Base-by-base conservation (phyloP, 441 rosid genomes). In the Sinapis alba region DNA sequence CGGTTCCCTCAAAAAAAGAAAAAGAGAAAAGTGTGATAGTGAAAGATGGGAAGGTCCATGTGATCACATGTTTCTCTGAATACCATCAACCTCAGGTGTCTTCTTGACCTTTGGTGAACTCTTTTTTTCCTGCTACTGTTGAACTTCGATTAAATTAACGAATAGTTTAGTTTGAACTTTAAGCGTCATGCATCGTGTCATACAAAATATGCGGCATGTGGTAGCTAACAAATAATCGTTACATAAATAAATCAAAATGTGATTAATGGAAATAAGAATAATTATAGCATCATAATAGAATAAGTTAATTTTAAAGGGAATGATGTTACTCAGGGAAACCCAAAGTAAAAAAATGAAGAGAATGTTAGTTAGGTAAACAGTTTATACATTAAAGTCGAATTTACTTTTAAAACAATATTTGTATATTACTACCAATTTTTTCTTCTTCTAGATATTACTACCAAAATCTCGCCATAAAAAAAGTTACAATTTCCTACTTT, bases 41-140 rank as follows among this genome's bases (percentile, higher is more conserved):
- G 78, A 83, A 83, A 80, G 83, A 81, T 76, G 89, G 83, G 65
- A 32, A 79, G 38, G 38, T 75, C 71, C 90, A 86, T 84, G 89
- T 83, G 87, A 82, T 77, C 93, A 88, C 90, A 85, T 86, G 90
- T 76, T 76, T 73, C 57, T 51, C 65, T 70, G 68, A 69, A 68
- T 41, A 78, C 50, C 38, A 68, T 73, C 74, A 26, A 54, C 78
- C 74, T 78, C 81, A 78, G 81, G 78, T 78, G 81, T 68, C 78
- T 65, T 72, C 53, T 68, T 67, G 15, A 68, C 71, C 74, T 68
- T 54, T 62, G 45, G 19, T 64, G 5, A 68, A 43, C 34, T 71
- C 5, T 64, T 13, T 47, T 18, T 61, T 19, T 63, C 53, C 3
- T 66, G 67, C 23, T 60, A 53, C 74, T 62, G 54, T 47, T 13